Base-by-base conservation (phyloP, 495 filamentous ascomycete species). In the Lasiosphaeria hispida region DNA sequence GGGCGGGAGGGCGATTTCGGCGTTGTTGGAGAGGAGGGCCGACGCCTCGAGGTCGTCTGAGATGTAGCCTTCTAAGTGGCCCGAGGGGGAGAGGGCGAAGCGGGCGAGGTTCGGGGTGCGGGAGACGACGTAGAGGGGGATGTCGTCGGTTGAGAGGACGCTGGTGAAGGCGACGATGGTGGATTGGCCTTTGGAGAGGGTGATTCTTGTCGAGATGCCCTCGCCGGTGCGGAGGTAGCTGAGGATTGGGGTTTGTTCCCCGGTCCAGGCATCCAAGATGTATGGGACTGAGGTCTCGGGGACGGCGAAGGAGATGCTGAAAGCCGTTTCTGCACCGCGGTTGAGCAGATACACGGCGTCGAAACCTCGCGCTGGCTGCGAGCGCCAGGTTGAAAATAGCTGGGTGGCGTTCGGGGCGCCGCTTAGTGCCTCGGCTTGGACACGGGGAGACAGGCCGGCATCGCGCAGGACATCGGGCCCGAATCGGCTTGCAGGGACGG, bases 321-420 rank as follows among this genome's bases (percentile, higher is more conserved):
- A 69, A 10, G 59, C 54, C 42, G 58, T 57, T 10, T 8, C 30
- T 10, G 34, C 34, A 5, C 53, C 57, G 36, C 75, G 69, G 48
- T 75, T 75, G 61, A 72, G 73, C 9, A 78, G 35, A 60, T 68
- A 79, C 0, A 77, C 63, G 48, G 78, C 74, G 8, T 75, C 68
- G 7, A 60, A 57, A 0, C 49, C 48, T 14, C 14, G 4, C 54
- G 63, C 17, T 0, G 51, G 10, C 34, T 70, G 64, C 15, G 70
- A 55, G 7, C 72, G 56, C 71, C 70, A 74, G 9, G 60, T 48
- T 0, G 73, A 63, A 55, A 75, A 77, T 41, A 72, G 71, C 15
- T 72, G 67, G 3, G 66, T 66, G 39, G 75, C 71, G 18, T 65
- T 65, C 3, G 58, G 14, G 1, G 68, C 55, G 7, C 57, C 50